Evolutionary conservation across 2,329 filamentous ascomycete genomes (phyloP), one percentile per base, ranked within the genome.

Genomic region (Aspergillus latus): DNA sequence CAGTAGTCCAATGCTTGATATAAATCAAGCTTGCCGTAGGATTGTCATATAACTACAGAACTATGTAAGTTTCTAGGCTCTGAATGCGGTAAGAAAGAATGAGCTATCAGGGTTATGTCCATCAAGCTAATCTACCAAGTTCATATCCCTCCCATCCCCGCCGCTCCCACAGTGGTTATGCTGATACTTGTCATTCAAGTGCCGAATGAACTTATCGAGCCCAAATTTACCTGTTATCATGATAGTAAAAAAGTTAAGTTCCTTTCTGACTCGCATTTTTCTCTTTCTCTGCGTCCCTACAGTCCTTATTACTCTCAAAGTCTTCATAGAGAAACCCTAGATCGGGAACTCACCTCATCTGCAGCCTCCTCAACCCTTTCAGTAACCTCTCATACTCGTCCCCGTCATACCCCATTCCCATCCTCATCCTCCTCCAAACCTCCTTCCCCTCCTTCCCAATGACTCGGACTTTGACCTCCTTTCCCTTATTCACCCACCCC

Each of bases 401-500:
- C 8, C 16, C 46, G 9, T 36, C 47, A 9, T 16, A 26, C 15
- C 37, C 28, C 40, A 43, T 43, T 15, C 28, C 39, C 30, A 16
- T 21, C n/a, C 32, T 30, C n/a, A 26, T 5, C 15, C 29, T n/a
- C 28, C 47, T 36, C 9, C 32, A 26, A 15, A 9, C 49, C 36
- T 7, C 42, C 37, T 39, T 39, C 11, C 37, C 37, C 2, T 15
- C n/a, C 37, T 39, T 39, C 2, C 11, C n/a, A 4, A 13, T 39
- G 13, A 39, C 11, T 13, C n/a, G 11, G 2, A 57, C 29, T 34
- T 21, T 47, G 2, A 57, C 54, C 32, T 48, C 42, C 44, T 37
- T 48, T n/a, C 42, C 44, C 39, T 57, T 57, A n/a, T 47, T 57
- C 9, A 51, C 50, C 54, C 54, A 57, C 16, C 54, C 54, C 36